Conservation (phyloP, 768 basidiomycete genomes). For the Galerina sulciceps region DNA sequence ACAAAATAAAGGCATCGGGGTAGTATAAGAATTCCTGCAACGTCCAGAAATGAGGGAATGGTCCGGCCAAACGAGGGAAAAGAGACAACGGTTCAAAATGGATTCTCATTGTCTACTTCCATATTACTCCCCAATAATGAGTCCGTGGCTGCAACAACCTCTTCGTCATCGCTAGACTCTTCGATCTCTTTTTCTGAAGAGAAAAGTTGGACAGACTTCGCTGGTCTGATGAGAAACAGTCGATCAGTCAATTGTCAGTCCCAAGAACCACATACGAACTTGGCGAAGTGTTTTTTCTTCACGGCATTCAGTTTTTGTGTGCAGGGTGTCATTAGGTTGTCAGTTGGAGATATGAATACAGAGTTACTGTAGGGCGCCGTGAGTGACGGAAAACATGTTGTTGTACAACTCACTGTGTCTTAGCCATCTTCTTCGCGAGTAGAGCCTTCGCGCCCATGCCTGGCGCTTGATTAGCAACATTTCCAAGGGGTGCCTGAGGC, state of each 20-base stretch:
- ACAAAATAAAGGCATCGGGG: conserved; percentile 10
- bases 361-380: conserved; percentile 65
- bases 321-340: conserved; percentile 92
- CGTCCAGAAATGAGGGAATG: conserved; percentile 8
- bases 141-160: conserved; percentile 26
- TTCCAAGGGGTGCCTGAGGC: conserved; percentile 82
- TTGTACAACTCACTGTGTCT: conserved; percentile 67
- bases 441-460: conserved; percentile 91
- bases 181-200: conserved; percentile 46
- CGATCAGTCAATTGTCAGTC: background rate
- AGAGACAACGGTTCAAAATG: conserved; percentile 47
- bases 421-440: conserved; percentile 92
- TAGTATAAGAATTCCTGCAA: conserved; percentile 8
- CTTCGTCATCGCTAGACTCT: conserved; percentile 43
- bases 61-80: conserved; percentile 17
- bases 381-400: background rate
- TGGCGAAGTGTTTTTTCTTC: conserved; percentile 92
- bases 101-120: conserved; percentile 69
- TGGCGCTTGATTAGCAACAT: conserved; percentile 57
- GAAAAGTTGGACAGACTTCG: conserved; percentile 69
- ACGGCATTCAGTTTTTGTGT: conserved; percentile 90
- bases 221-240: conserved; percentile 43
- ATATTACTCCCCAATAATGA: conserved; percentile 37
- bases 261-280: conserved; percentile 55
- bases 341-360: conserved; percentile 89